Conservation (phyloP, 768 basidiomycete genomes). For the Russula vinacea region DNA sequence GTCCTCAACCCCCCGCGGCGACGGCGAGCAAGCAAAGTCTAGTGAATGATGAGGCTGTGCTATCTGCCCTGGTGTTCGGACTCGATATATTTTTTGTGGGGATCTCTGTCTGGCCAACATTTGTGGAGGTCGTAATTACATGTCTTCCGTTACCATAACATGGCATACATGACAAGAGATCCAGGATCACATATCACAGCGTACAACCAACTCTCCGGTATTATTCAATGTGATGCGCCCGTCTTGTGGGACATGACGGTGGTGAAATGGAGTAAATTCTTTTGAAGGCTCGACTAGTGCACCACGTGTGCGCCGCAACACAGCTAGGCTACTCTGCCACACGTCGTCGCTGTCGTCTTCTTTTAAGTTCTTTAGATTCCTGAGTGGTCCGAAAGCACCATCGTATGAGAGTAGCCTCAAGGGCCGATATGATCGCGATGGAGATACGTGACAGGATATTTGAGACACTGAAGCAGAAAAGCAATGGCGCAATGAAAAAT, state of each 20-base stretch:
- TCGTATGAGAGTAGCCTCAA: neutral
- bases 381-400: slow-evolving; percentile 11
- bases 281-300: neutral
- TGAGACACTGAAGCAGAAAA: slow-evolving; percentile 11
- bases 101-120: no score
- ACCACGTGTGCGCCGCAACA: neutral
- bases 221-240: neutral
- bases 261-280: neutral
- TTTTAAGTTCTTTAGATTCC: neutral
- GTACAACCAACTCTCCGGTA: no score
- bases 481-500: slow-evolving; percentile 7
- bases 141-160: no score
- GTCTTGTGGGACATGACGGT: neutral
- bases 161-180: neutral
- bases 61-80: neutral
- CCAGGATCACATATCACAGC: no score
- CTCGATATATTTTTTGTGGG: no score
- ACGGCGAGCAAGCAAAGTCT: neutral
- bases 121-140: no score
- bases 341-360: neutral
- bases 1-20: neutral
- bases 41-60: neutral
- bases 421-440: slow-evolving; percentile 1
- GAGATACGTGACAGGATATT: slow-evolving; percentile 14
- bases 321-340: neutral